Percentiles rank a stretch among this genome's conserved stretches.
These are phyloP conservation scores for Tetrapisispora fleetii DNA, from an alignment of 805 yeast species.

Conservation along the genomic window DNA sequence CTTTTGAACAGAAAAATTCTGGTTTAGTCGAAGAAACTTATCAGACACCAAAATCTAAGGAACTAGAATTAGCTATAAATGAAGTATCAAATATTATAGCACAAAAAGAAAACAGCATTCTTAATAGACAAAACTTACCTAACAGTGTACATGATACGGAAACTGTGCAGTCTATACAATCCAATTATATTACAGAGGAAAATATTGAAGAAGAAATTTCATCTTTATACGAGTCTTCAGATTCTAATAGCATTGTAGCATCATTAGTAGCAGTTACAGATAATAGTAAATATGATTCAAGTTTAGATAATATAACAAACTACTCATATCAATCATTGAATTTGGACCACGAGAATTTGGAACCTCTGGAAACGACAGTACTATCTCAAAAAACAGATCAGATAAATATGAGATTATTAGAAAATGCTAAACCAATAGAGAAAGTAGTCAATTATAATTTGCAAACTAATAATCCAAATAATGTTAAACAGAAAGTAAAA, in stretches of 20 bases:
- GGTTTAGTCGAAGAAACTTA: neutral
- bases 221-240: constrained; percentile 1
- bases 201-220: neutral
- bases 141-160: no score
- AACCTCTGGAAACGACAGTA: neutral
- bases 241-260: constrained; percentile 1
- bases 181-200: neutral
- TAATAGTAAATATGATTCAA: neutral
- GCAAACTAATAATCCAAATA: neutral
- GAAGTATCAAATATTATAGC: neutral
- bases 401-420: neutral
- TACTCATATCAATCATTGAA: constrained; percentile 1
- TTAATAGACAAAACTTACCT: neutral
- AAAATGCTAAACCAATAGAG: neutral
- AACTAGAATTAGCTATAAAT: neutral
- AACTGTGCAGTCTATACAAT: no score
- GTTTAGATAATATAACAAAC: constrained; percentile 3
- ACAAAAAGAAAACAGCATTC: neutral
- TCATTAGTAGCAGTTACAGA: neutral
- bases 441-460: neutral
- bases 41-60: neutral
- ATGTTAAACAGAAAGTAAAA: neutral
- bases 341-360: no score
- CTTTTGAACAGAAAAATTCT: no score
- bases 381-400: neutral